Percentiles rank a stretch among this genome's conserved stretches.
Evolutionary conservation across 208 protist genomes (phyloP).

Genomic region (Trypanosoma lewisi): DNA sequence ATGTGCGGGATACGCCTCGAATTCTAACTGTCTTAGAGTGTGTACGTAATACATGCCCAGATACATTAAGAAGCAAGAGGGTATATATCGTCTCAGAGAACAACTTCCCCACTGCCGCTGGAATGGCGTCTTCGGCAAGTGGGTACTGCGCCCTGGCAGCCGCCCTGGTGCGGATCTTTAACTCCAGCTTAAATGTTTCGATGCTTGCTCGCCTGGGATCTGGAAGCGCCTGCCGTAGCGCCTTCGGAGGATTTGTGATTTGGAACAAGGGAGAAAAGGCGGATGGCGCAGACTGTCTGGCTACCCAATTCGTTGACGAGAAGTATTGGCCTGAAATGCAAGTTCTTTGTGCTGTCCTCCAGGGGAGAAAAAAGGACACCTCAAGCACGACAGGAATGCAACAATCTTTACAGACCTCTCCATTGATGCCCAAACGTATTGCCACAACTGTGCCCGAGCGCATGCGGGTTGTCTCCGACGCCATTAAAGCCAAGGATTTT

Average conservation of each 20-base stretch:
- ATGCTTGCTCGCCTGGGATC: constrained; percentile 92
- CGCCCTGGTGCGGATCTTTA: constrained; percentile 72
- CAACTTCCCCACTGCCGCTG: constrained; percentile 99
- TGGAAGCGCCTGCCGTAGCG: constrained; percentile 96
- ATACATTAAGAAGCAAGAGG: constrained; percentile 43
- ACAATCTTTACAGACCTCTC: constrained; percentile 89
- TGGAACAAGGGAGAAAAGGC: constrained; percentile 94
- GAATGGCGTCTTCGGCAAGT: constrained; percentile 98
- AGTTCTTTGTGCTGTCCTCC: constrained; percentile 91
- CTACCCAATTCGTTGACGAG: constrained; percentile 88
- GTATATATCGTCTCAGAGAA: constrained; percentile 96
- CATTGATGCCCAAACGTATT: constrained; percentile 89
- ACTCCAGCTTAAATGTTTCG: constrained; percentile 74
- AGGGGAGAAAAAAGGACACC: constrained; percentile 94
- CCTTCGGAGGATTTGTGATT: constrained; percentile 98
- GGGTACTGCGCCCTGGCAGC: constrained; percentile 95
- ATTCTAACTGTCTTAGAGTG: constrained; percentile 74
- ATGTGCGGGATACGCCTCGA: constrained; percentile 64
- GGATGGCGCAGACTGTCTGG: constrained; percentile 89
- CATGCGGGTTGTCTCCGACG: constrained; percentile 89
- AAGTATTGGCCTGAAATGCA: constrained; percentile 94
- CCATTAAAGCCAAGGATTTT: constrained; percentile 94
- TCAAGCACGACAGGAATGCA: constrained; percentile 97
- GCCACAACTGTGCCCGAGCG: constrained; percentile 86
- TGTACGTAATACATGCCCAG: constrained; percentile 52